A percentile compares a stretch with the other conserved stretches of the same genome.
Evolutionary conservation across 768 basidiomycete genomes (phyloP).

Genomic region (Neoboletus subvelutipes): DNA sequence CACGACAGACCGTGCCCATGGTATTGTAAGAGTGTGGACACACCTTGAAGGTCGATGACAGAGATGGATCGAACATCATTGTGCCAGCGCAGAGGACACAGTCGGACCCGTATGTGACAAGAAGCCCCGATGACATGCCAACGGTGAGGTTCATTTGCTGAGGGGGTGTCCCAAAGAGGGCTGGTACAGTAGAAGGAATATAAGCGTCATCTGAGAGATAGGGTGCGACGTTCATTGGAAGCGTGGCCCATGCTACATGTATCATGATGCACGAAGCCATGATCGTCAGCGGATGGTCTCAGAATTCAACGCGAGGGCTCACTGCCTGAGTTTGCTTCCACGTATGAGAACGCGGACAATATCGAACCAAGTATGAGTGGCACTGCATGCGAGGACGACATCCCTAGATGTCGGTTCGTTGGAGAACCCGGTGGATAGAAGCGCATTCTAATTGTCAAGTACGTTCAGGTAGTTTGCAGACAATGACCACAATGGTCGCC

Average conservation of each 20-base stretch:
- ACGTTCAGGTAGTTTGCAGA: too few species aligned
- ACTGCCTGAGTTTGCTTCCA: conserved; percentile 17
- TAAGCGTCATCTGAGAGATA: conserved; percentile 12
- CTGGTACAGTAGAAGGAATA: conserved; percentile 17
- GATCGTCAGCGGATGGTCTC: neutral
- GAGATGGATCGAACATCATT: conserved; percentile 17
- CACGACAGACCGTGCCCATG: neutral
- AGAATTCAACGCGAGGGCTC: neutral
- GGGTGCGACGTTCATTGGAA: conserved; percentile 24
- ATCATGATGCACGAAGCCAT: too few species aligned
- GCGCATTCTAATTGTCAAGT: too few species aligned
- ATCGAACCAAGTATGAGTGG: neutral
- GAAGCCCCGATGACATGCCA: conserved; percentile 7
- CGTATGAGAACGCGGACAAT: conserved; percentile 4
- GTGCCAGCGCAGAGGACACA: conserved; percentile 28
- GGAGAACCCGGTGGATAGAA: neutral
- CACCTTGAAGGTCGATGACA: conserved; percentile 29
- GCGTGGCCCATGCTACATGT: conserved; percentile 25
- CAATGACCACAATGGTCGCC: neutral
- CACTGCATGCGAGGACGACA: neutral
- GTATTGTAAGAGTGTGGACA: neutral
- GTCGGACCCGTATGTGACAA: conserved; percentile 21
- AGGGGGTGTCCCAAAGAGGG: conserved; percentile 28
- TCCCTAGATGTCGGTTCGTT: neutral
- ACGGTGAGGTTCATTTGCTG: conserved; percentile 29